A percentile compares a stretch with the other conserved stretches of the same genome.
Conservation (phyloP, 1,284 basidiomycete genomes). For the Naganishia sp. region DNA sequence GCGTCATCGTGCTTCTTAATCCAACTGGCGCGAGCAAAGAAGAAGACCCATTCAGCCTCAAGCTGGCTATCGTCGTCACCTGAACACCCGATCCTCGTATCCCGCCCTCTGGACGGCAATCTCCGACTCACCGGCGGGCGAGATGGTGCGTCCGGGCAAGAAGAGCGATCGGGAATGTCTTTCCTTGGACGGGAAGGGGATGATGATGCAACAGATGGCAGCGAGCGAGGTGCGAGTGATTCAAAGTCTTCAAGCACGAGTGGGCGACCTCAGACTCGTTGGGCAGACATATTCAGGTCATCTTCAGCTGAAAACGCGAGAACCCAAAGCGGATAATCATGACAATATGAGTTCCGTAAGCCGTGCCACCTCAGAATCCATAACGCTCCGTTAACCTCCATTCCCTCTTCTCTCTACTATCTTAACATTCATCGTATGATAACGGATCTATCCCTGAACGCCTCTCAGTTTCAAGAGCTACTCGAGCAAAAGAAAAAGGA, state of each 20-base stretch:
- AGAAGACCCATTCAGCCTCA: too few relatives aligned
- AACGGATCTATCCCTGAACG: too few relatives aligned
- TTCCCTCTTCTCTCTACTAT: not conserved
- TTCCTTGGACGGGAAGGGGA: not conserved
- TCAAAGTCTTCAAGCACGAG: too few relatives aligned
- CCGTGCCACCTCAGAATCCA: not conserved
- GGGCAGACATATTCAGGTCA: too few relatives aligned
- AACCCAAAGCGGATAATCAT: not conserved
- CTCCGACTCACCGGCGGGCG: not conserved
- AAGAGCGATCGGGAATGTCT: not conserved
- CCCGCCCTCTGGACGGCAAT: slow-evolving; percentile 1
- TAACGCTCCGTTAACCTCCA: not conserved
- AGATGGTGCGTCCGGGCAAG: not conserved
- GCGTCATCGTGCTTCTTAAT: not conserved
- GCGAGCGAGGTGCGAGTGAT: too few relatives aligned
- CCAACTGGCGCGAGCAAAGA: not conserved
- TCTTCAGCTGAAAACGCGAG: too few relatives aligned
- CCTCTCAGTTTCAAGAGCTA: slow-evolving; percentile 27
- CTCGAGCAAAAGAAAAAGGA: slow-evolving; percentile 29
- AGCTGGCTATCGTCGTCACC: not conserved
- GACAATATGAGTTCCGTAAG: slow-evolving; percentile 27
- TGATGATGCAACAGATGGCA: too few relatives aligned
- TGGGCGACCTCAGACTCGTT: too few relatives aligned
- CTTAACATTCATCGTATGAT: too few relatives aligned
- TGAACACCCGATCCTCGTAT: not conserved